These are phyloP conservation scores for Trichoderma sp. DNA, from an alignment of 2,329 filamentous ascomycete species.

Conservation along the genomic window DNA sequence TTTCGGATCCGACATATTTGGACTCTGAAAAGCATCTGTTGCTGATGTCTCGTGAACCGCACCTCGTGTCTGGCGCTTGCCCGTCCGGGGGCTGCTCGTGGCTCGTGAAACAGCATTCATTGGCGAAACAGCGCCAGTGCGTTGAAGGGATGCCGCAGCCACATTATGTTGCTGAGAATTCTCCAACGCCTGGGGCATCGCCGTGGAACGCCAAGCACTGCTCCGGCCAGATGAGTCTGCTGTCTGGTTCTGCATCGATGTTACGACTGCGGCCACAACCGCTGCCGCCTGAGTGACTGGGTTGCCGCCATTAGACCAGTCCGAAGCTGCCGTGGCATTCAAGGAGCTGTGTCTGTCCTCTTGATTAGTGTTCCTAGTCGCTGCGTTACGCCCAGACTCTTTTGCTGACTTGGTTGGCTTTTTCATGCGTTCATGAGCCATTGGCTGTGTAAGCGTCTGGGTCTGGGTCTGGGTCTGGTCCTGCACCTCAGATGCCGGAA, in stretches of 20 bases:
- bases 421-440: not conserved
- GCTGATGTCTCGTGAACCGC: constrained; percentile 27
- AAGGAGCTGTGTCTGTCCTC: not conserved
- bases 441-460: not conserved
- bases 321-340: not conserved
- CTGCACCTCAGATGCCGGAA: not conserved
- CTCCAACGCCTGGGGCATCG: constrained; percentile 24
- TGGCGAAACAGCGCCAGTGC: constrained; percentile 34
- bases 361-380: not conserved
- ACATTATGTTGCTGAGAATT: constrained; percentile 26
- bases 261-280: not conserved
- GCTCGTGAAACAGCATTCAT: constrained; percentile 29
- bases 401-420: not conserved
- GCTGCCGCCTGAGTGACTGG: constrained; percentile 13
- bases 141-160: constrained; percentile 27
- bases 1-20: constrained; percentile 1
- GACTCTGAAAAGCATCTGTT: constrained; percentile 8
- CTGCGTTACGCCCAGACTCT: not conserved
- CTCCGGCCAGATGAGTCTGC: not conserved
- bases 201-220: constrained; percentile 7
- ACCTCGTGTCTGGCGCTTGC: constrained; percentile 33
- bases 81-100: constrained; percentile 33
- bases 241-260: constrained; percentile 10
- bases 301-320: constrained; percentile 7
- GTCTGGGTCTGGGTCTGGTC: not conserved